Conservation (phyloP, 2,329 filamentous ascomycete genomes). For the Penicillium sp. region DNA sequence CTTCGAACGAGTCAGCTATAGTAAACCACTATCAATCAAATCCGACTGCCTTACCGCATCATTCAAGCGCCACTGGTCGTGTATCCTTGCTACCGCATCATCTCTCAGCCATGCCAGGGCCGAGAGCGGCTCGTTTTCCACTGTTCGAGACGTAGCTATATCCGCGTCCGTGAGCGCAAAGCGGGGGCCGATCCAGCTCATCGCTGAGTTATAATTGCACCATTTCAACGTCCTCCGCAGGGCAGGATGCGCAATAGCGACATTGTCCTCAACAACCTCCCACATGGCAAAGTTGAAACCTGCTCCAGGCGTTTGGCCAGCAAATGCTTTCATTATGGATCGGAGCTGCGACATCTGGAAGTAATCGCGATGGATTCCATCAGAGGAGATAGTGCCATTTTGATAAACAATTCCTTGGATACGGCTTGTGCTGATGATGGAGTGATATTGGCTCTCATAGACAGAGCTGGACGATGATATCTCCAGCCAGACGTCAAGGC, state of each 20-base stretch:
- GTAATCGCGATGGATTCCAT: conserved; percentile 38
- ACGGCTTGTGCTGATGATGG: conserved; percentile 27
- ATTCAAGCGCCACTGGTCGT: conserved; percentile 39
- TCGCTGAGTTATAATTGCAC: conserved; percentile 43
- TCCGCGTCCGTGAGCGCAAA: conserved; percentile 35
- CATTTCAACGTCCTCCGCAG: conserved; percentile 41
- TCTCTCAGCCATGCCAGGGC: conserved; percentile 46
- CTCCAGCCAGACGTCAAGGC: conserved; percentile 44
- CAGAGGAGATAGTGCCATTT: conserved; percentile 36
- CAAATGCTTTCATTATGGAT: conserved; percentile 18
- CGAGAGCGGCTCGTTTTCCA: conserved; percentile 37
- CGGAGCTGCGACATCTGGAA: conserved; percentile 41
- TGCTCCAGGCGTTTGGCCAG: conserved; percentile 16
- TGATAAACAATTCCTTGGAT: conserved; percentile 34
- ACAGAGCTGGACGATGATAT: conserved; percentile 37
- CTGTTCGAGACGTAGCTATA: conserved; percentile 21
- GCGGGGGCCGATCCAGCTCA: conserved; percentile 41
- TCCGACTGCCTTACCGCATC: background rate
- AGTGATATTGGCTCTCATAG: conserved; percentile 21
- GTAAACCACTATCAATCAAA: background rate
- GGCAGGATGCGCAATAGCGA: conserved; percentile 36
- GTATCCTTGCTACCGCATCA: conserved; percentile 37
- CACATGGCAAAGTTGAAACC: conserved; percentile 28
- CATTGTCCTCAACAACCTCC: conserved; percentile 42
- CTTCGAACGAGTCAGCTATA: background rate